Evolutionary conservation across 1,139 yeast species (phyloP).

Genomic region (Suhomyces anneliseae): DNA sequence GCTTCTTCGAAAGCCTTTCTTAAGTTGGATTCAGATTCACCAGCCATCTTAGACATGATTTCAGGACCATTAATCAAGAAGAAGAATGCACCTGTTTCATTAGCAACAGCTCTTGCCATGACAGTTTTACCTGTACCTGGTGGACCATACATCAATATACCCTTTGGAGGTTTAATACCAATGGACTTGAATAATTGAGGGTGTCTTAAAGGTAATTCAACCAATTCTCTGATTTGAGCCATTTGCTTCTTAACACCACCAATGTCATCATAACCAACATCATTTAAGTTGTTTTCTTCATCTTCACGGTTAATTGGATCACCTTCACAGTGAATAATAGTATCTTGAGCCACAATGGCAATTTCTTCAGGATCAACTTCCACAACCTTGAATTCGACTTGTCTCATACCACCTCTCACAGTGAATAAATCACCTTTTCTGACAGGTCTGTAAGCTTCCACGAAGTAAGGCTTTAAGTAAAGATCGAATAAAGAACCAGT

Average conservation of each 20-base stretch:
- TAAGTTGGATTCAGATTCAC: conserved; percentile 96
- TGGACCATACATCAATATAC: conserved; percentile 96
- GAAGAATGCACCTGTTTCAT: conserved; percentile 98
- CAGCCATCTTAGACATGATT: conserved; percentile 99
- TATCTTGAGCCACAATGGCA: conserved; percentile 98
- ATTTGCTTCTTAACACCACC: conserved; percentile 99
- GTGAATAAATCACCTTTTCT: conserved; percentile 96
- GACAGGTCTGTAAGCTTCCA: conserved; percentile 98
- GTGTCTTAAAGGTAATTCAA: conserved; percentile 93
- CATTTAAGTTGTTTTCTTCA: conserved; percentile 93
- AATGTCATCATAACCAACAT: conserved; percentile 97
- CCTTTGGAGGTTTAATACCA: conserved; percentile 97
- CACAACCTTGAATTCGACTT: conserved; percentile 96
- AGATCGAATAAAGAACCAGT: conserved; percentile 98
- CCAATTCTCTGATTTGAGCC: conserved; percentile 98
- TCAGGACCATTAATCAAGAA: conserved; percentile 99
- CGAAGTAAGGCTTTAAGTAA: conserved; percentile 95
- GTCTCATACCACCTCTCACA: conserved; percentile 98
- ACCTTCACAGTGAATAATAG: conserved; percentile 97
- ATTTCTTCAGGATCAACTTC: conserved; percentile 97
- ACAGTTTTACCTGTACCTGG: conserved; percentile 99
- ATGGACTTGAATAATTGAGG: conserved; percentile 95
- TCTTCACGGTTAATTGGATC: conserved; percentile 99
- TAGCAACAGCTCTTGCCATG: conserved; percentile 99
- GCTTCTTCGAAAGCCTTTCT: conserved; percentile 99